Percentiles rank a stretch among this genome's conserved stretches.
Conservation (phyloP, 2,329 filamentous ascomycete genomes). For the Chalaropsis thielavioides region DNA sequence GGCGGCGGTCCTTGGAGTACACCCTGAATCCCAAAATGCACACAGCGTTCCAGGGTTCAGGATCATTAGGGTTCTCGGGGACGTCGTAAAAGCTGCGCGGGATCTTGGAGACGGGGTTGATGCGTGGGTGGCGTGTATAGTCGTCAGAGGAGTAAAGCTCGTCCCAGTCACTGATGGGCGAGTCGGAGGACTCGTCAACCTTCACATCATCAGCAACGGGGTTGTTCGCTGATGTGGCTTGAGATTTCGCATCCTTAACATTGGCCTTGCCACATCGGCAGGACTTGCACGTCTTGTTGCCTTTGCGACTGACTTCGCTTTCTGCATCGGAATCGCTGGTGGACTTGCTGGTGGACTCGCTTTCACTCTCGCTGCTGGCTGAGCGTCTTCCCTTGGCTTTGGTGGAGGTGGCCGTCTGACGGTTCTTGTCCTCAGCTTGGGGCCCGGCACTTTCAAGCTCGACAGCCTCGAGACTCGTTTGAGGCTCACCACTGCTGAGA, state of each 20-base stretch:
- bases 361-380: not conserved
- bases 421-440: not conserved
- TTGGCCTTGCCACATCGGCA: not conserved
- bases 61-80: slow-evolving; percentile 41
- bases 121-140: slow-evolving; percentile 36
- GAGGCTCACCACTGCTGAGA: not conserved
- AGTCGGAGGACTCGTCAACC: slow-evolving; percentile 41
- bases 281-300: not conserved
- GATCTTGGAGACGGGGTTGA: slow-evolving; percentile 25
- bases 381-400: not conserved
- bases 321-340: slow-evolving; percentile 5
- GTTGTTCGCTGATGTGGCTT: not conserved
- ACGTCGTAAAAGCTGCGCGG: slow-evolving; percentile 31
- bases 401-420: not conserved
- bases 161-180: slow-evolving; percentile 45
- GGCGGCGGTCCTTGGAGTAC: slow-evolving; percentile 42
- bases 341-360: not conserved
- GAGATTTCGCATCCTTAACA: not conserved
- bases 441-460: slow-evolving; percentile 12
- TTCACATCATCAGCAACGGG: not conserved
- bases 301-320: not conserved
- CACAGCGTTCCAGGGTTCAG: slow-evolving; percentile 48
- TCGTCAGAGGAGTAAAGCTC: slow-evolving; percentile 45
- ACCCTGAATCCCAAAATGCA: slow-evolving; percentile 46
- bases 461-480: slow-evolving; percentile 8